Percentiles rank a stretch among this genome's conserved stretches.
phyloP scores from a whole-genome alignment of 2,329 filamentous ascomycete species.

The Fusarium sp. region DNA sequence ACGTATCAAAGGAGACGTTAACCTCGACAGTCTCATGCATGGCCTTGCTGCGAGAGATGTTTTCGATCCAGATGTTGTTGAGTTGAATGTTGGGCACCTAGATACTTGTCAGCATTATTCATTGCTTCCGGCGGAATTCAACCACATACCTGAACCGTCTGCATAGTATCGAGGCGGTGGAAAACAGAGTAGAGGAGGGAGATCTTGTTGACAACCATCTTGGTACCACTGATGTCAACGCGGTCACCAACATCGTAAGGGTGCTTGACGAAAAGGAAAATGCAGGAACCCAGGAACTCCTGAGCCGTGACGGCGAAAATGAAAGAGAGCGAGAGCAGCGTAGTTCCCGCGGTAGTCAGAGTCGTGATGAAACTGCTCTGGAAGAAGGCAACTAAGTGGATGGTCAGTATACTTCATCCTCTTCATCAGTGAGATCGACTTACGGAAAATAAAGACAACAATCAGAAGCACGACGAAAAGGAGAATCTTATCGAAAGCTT shows the following conservation, averaged over 20 bases:
- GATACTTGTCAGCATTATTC: conserved; percentile 37
- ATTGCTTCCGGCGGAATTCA: not conserved
- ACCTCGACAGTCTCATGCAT: conserved; percentile 90
- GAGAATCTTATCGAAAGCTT: conserved; percentile 88
- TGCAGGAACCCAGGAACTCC: conserved; percentile 97
- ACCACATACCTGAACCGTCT: conserved; percentile 69
- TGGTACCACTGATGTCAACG: conserved; percentile 79
- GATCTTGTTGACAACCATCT: conserved; percentile 90
- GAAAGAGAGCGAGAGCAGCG: conserved; percentile 95
- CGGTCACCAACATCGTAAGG: conserved; percentile 96
- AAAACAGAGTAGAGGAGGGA: conserved; percentile 95
- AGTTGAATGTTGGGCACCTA: conserved; percentile 91
- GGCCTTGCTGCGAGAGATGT: conserved; percentile 88
- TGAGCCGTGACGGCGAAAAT: conserved; percentile 92
- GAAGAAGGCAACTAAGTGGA: conserved; percentile 79
- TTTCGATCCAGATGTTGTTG: conserved; percentile 95
- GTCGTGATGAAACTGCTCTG: conserved; percentile 87
- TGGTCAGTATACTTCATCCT: conserved; percentile 19
- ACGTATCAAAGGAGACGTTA: conserved; percentile 86
- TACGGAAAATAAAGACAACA: conserved; percentile 84
- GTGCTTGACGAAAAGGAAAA: conserved; percentile 99
- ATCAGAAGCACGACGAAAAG: conserved; percentile 84
- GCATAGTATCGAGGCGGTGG: conserved; percentile 83
- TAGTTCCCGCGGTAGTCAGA: conserved; percentile 89
- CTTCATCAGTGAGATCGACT: conserved; percentile 47